Evolutionary conservation across 2,329 filamentous ascomycete species (phyloP).

Genomic region (Verticillium zaregamsianum): DNA sequence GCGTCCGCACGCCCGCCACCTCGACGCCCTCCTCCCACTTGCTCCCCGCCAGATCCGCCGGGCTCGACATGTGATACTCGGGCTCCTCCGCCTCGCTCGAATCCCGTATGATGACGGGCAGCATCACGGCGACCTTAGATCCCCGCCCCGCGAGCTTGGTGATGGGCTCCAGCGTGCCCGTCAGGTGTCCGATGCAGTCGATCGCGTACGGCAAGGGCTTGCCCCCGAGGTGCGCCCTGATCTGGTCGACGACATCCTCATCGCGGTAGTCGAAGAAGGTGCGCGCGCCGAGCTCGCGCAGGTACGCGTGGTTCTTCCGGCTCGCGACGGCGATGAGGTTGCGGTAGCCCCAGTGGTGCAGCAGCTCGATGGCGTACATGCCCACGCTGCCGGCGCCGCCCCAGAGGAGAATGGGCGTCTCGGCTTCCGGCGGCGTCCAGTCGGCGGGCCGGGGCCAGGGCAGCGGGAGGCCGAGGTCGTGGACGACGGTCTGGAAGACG

Average conservation of each 20-base stretch:
- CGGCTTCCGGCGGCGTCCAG: constrained; percentile 29
- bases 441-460: constrained; percentile 51
- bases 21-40: constrained; percentile 50
- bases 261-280: constrained; percentile 44
- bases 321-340: constrained; percentile 46
- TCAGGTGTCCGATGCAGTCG: constrained; percentile 51
- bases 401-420: constrained; percentile 44
- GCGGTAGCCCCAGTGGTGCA: constrained; percentile 47
- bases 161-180: constrained; percentile 42
- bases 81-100: constrained; percentile 42
- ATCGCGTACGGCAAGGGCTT: constrained; percentile 38
- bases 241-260: constrained; percentile 27
- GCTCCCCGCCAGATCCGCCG: constrained; percentile 24
- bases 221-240: constrained; percentile 20
- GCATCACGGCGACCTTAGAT: constrained; percentile 50
- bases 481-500: constrained; percentile 48
- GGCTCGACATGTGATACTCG: constrained; percentile 50
- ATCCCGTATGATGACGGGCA: constrained; percentile 55
- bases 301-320: constrained; percentile 36
- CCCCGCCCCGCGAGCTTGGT: constrained; percentile 44
- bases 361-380: constrained; percentile 43
- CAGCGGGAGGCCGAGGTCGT: constrained; percentile 47
- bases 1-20: constrained; percentile 49
- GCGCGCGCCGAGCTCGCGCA: constrained; percentile 39
- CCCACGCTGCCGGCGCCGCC: constrained; percentile 50